Conservation (phyloP, 2,329 filamentous ascomycete genomes). For the Truncatella angustata region DNA sequence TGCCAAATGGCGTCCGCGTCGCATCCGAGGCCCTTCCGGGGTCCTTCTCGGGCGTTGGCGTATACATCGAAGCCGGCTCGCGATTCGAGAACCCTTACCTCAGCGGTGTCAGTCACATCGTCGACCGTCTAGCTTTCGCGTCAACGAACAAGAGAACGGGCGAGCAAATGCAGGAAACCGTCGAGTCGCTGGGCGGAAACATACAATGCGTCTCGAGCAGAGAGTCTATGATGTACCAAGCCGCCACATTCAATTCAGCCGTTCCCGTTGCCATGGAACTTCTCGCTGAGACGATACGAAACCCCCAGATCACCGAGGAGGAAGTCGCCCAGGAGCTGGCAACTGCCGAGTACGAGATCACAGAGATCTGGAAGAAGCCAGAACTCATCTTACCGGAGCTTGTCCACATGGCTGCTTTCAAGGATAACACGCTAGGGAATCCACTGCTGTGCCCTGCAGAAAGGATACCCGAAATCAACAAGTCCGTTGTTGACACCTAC, state of each 20-base stretch:
- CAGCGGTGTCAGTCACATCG: conserved; percentile 90
- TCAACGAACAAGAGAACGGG: conserved; percentile 69
- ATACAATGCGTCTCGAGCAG: conserved; percentile 95
- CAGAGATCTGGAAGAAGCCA: conserved; percentile 96
- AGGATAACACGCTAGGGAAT: conserved; percentile 93
- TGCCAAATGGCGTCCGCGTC: conserved; percentile 90
- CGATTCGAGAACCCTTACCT: conserved; percentile 85
- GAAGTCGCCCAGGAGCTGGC: conserved; percentile 85
- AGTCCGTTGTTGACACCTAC: conserved; percentile 72
- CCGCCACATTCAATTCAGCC: conserved; percentile 92
- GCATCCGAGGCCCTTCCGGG: conserved; percentile 93
- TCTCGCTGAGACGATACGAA: conserved; percentile 89
- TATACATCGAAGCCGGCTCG: conserved; percentile 94
- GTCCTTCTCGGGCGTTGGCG: conserved; percentile 90
- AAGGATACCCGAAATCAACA: conserved; percentile 71
- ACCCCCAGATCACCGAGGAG: conserved; percentile 79
- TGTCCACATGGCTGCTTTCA: conserved; percentile 92
- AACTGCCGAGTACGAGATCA: conserved; percentile 93
- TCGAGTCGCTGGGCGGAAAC: conserved; percentile 89
- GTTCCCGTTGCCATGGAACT: conserved; percentile 80
- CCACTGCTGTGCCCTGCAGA: conserved; percentile 89
- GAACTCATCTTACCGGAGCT: conserved; percentile 94
- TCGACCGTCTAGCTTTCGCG: conserved; percentile 95
- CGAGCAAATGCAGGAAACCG: conserved; percentile 82
- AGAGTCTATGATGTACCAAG: conserved; percentile 98